A percentile compares a stretch with the other conserved stretches of the same genome.
phyloP scores from a whole-genome alignment of 768 basidiomycete species.

The Trametes cingulata region DNA sequence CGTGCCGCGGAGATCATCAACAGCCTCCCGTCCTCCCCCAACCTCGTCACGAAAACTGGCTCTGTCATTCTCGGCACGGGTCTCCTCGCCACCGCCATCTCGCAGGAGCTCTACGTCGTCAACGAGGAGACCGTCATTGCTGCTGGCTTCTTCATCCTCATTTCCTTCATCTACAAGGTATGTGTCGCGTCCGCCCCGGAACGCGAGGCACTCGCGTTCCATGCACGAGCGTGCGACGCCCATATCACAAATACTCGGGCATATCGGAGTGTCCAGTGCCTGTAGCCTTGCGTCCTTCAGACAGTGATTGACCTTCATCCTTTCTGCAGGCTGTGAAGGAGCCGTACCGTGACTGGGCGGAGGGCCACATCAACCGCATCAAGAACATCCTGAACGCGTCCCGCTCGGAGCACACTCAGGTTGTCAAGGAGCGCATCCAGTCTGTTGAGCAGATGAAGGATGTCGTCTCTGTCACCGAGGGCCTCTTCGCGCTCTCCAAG shows the following conservation, averaged over 20 bases:
- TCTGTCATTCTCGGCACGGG: conserved; percentile 90
- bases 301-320: neutral
- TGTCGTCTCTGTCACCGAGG: conserved; percentile 87
- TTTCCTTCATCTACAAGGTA: conserved; percentile 81
- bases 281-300: neutral
- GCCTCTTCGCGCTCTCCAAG: conserved; percentile 91
- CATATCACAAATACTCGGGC: too few species aligned
- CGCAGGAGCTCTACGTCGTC: conserved; percentile 95
- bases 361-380: conserved; percentile 83
- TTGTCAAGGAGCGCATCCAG: conserved; percentile 90
- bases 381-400: conserved; percentile 78
- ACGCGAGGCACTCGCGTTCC: too few species aligned
- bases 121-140: conserved; percentile 95
- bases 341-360: conserved; percentile 93
- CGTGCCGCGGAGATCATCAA: conserved; percentile 90
- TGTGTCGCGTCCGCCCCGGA: conserved; percentile 23
- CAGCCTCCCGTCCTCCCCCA: conserved; percentile 80
- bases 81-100: conserved; percentile 87
- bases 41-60: conserved; percentile 93
- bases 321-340: conserved; percentile 64
- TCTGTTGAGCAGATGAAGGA: conserved; percentile 95
- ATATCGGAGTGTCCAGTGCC: too few species aligned
- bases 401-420: conserved; percentile 87
- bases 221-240: too few species aligned
- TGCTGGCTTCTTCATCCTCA: conserved; percentile 79